Evolutionary conservation across 2,329 filamentous ascomycete genomes (phyloP), one percentile per base, ranked within the genome.

Genomic region (Fusarium torulosum): DNA sequence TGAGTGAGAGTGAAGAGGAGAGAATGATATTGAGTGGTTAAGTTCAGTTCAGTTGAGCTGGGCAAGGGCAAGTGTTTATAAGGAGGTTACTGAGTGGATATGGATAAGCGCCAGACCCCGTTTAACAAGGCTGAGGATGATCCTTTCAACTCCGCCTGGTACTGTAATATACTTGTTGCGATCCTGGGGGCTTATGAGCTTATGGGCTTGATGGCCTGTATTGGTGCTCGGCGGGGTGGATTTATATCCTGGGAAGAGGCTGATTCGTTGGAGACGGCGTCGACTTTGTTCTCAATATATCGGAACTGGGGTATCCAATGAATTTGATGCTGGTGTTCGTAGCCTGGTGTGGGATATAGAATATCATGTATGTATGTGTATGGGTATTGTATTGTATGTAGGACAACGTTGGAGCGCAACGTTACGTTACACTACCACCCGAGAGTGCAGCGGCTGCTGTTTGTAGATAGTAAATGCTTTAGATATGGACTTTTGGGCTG

Each of bases 401-500:
- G 35, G 55, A 61, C 66, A 63, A 53, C 51, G 56, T 63, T 20
- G 41, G 43, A 58, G 61, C 69, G 70, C 65, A 72, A 73, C 71
- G 72, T 72, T 71, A 73, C 71, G 71, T 73, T 74, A 66, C 71
- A 73, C 66, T 63, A 46, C 55, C 54, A 60, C 45, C 53, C 38
- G 50, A 58, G 31, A 56, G 20, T n/a, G 27, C 51, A 46, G 54
- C 37, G 43, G 51, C 33, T 63, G 35, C 21, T 50, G 27, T 47
- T 45, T 55, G 27, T 31, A 63, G 50, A 27, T 54, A 41, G 27
- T 27, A 59, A 45, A 27, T 54, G 45, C 35, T 29, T 38, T 47
- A 20, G 27, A 53, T 11, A 42, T 41, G 63, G 14, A 37, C 49
- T 47, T 52, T 52, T 66, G 60, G 20, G 23, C 53, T 53, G 52